Conservation (phyloP, 345 rosid genomes). For the Pelargonium nanum region DNA sequence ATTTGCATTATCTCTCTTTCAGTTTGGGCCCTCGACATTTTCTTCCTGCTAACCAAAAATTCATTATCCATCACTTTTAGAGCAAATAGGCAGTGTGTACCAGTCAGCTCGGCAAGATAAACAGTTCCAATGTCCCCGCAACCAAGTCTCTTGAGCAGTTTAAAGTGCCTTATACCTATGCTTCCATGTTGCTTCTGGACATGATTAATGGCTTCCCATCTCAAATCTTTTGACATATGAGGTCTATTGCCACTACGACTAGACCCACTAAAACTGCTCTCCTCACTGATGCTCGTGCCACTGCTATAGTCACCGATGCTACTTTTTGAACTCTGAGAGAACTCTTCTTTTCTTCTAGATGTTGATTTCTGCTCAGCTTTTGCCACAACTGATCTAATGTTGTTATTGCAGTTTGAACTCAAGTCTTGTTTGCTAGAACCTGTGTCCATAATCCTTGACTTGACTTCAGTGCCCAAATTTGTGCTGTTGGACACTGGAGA, state of each 20-base stretch:
- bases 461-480: neutral
- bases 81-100: slow-evolving; percentile 1
- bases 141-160: neutral
- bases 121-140: slow-evolving; percentile 1
- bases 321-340: slow-evolving; percentile 1
- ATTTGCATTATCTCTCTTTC: neutral
- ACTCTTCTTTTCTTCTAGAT: neutral
- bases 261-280: neutral
- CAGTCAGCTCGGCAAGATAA: slow-evolving; percentile 1
- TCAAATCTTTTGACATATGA: slow-evolving; percentile 1
- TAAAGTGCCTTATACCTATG: neutral
- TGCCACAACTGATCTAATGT: neutral
- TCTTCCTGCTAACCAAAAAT: neutral
- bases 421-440: neutral
- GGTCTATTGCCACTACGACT: neutral
- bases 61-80: neutral
- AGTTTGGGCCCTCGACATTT: slow-evolving; percentile 1
- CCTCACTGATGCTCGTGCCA: neutral
- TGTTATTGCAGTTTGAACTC: neutral
- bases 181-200: slow-evolving; percentile 1
- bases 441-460: neutral
- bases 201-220: neutral
- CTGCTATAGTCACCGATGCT: neutral
- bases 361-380: neutral
- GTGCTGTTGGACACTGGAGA: neutral